These are phyloP conservation scores for Rossbeevera mucosa DNA, from an alignment of 768 basidiomycete genomes.

Conservation along the genomic window DNA sequence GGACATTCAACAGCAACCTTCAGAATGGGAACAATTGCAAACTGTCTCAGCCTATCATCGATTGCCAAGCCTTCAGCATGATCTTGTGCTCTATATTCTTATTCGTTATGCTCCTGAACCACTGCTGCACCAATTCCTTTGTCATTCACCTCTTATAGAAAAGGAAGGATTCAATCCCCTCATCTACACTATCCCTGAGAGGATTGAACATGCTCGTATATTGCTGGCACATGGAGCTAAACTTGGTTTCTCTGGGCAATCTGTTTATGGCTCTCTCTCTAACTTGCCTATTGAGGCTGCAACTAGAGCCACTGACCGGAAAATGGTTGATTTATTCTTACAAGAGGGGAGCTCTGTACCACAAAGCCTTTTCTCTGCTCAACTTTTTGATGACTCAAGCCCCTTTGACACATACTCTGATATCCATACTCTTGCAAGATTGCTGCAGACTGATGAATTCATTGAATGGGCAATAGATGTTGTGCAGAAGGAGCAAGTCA, in stretches of 20 bases:
- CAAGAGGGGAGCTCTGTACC: background rate
- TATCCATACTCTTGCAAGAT: background rate
- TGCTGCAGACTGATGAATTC: background rate
- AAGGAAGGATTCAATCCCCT: background rate
- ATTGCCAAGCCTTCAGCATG: background rate
- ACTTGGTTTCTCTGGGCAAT: background rate
- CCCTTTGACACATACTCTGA: too few relatives aligned
- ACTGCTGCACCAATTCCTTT: background rate
- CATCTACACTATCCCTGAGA: background rate
- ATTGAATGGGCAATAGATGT: background rate
- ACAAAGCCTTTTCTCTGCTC: background rate
- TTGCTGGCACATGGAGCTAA: background rate
- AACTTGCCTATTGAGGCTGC: background rate
- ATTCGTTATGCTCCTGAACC: background rate
- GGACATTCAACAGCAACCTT: background rate
- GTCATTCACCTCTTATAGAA: background rate
- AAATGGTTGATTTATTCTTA: background rate
- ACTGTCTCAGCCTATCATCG: too few relatives aligned
- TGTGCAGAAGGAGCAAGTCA: rapidly evolving
- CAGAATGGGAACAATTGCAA: background rate
- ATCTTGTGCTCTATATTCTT: background rate
- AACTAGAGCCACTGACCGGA: background rate
- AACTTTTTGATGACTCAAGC: too few relatives aligned
- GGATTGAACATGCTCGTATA: background rate
- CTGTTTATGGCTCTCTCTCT: background rate